These are phyloP conservation scores for Hura crepitans DNA, from an alignment of 441 rosid genomes.

Conservation along the genomic window DNA sequence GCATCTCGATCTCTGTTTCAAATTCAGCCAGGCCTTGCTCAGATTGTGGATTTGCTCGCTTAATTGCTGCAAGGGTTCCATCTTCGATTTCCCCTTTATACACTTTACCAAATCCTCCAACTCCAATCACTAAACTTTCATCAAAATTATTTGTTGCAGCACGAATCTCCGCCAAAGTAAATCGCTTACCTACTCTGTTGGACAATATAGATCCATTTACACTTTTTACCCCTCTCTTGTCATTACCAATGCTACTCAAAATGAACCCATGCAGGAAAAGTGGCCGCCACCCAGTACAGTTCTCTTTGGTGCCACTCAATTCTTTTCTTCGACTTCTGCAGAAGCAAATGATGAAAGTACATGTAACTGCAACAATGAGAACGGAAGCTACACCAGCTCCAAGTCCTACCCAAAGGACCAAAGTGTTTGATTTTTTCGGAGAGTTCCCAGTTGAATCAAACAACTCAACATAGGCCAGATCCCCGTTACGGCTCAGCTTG, in stretches of 20 bases:
- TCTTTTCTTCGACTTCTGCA: constrained; percentile 41
- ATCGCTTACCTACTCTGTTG: constrained; percentile 49
- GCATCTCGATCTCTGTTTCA: constrained; percentile 87
- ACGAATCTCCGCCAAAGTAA: constrained; percentile 65
- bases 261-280: constrained; percentile 49
- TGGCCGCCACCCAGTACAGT: constrained; percentile 59
- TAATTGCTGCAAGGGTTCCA: constrained; percentile 64
- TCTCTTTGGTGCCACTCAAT: constrained; percentile 39
- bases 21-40: constrained; percentile 84
- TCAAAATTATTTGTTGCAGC: constrained; percentile 73
- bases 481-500: constrained; percentile 69
- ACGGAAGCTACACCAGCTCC: constrained; percentile 54
- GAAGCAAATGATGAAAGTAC: constrained; percentile 33
- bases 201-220: constrained; percentile 35
- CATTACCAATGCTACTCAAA: constrained; percentile 43
- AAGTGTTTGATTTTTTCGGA: constrained; percentile 30
- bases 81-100: constrained; percentile 74
- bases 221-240: constrained; percentile 46
- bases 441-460: constrained; percentile 36
- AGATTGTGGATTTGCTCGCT: constrained; percentile 83
- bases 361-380: constrained; percentile 33
- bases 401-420: constrained; percentile 52
- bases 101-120: constrained; percentile 88
- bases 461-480: constrained; percentile 60
- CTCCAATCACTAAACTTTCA: constrained; percentile 65